Evolutionary conservation across 805 yeast genomes (phyloP).

Genomic region (Millerozyma miso): DNA sequence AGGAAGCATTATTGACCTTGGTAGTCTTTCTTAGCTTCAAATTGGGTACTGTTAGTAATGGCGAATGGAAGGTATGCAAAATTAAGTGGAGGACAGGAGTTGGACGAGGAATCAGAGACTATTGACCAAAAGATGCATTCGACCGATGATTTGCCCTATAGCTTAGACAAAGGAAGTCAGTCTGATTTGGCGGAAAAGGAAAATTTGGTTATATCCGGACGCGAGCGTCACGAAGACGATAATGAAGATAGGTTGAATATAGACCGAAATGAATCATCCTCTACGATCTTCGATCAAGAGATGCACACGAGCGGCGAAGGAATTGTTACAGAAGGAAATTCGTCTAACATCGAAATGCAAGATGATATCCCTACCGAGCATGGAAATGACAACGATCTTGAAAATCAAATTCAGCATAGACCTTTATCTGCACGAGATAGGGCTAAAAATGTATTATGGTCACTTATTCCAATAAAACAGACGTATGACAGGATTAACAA

Average conservation of each 20-base stretch:
- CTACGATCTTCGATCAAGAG: background rate
- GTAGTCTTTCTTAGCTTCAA: background rate
- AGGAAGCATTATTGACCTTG: too few relatives aligned
- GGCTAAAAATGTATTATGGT: conserved; percentile 26
- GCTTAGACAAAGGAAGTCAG: background rate
- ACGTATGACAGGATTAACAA: conserved; percentile 41
- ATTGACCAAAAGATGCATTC: background rate
- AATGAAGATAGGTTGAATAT: background rate
- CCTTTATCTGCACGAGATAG: conserved; percentile 27
- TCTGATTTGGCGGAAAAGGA: background rate
- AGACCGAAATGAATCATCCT: background rate
- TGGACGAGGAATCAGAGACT: background rate
- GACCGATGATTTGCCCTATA: background rate
- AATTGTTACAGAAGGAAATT: background rate
- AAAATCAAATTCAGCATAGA: conserved; percentile 18
- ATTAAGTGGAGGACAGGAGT: background rate
- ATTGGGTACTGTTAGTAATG: background rate
- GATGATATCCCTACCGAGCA: background rate
- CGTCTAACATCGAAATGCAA: background rate
- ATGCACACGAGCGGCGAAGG: background rate
- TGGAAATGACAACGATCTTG: conserved; percentile 7
- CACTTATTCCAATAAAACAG: conserved; percentile 35
- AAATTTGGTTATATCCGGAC: background rate
- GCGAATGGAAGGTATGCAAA: background rate
- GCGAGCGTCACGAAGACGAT: background rate